Evolutionary conservation across 2,329 filamentous ascomycete species (phyloP).

Genomic region (Colletotrichum tofieldiae): DNA sequence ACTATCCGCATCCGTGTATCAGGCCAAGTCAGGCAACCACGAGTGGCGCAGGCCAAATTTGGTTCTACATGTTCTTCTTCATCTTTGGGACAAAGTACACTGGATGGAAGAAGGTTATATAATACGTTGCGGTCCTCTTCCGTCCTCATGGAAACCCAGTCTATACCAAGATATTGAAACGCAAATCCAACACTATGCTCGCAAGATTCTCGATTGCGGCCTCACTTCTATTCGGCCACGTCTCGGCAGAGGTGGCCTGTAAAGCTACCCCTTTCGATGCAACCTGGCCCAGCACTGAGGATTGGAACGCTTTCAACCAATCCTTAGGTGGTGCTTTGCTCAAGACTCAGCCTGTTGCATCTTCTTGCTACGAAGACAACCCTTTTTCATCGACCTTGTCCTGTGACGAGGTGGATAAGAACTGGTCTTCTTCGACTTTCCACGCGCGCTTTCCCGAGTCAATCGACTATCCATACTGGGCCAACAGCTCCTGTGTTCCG

Average conservation of each 20-base stretch:
- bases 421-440: not conserved
- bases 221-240: not conserved
- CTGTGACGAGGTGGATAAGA: slow-evolving; percentile 1
- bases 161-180: too few species aligned
- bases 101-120: too few species aligned
- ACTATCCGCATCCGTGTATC: too few species aligned
- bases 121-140: not conserved
- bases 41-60: too few species aligned
- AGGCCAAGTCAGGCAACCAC: too few species aligned
- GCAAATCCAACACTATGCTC: not conserved
- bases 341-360: not conserved
- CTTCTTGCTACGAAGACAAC: not conserved
- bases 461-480: slow-evolving; percentile 13
- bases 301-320: not conserved
- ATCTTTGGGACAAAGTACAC: too few species aligned
- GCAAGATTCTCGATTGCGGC: not conserved
- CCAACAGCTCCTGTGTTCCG: slow-evolving; percentile 14
- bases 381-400: not conserved
- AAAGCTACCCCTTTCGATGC: not conserved
- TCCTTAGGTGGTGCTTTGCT: not conserved
- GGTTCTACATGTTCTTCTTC: too few species aligned
- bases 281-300: not conserved
- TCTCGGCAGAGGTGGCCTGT: not conserved
- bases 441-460: slow-evolving; percentile 16
- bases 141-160: not conserved